Evolutionary conservation across 495 filamentous ascomycete species (phyloP).

Genomic region (Cercophora newfieldiana): DNA sequence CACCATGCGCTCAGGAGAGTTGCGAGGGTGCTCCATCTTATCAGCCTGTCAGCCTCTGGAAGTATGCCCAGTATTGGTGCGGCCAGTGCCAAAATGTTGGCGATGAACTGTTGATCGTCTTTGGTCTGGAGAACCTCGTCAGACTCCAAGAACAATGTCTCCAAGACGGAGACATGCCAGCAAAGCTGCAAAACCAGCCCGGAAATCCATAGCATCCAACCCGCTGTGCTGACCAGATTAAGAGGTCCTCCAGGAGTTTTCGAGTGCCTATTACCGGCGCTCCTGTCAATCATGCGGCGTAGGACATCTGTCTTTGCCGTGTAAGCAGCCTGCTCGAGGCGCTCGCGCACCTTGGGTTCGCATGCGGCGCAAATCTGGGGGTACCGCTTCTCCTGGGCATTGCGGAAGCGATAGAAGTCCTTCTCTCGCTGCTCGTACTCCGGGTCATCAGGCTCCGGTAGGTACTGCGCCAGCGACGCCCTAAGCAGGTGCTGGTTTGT

Average conservation of each 20-base stretch:
- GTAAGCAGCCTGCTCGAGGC: conserved; percentile 68
- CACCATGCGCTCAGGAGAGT: conserved; percentile 68
- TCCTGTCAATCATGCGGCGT: conserved; percentile 66
- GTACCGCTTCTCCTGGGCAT: conserved; percentile 70
- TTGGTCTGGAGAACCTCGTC: conserved; percentile 15
- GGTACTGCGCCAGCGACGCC: conserved; percentile 64
- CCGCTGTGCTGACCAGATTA: conserved; percentile 51
- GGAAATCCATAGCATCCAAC: conserved; percentile 53
- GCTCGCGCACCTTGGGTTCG: conserved; percentile 62
- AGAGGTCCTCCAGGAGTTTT: conserved; percentile 46
- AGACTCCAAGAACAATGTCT: conserved; percentile 28
- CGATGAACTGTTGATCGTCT: background rate
- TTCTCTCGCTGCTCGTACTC: conserved; percentile 55
- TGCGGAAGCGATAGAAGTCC: conserved; percentile 60
- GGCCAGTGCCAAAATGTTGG: conserved; percentile 3
- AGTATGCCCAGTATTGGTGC: conserved; percentile 27
- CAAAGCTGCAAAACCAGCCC: conserved; percentile 52
- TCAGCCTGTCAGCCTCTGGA: conserved; percentile 39
- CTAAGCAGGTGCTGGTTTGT: conserved; percentile 80
- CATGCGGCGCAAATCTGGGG: conserved; percentile 82
- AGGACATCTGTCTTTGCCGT: conserved; percentile 78
- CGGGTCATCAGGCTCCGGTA: conserved; percentile 65
- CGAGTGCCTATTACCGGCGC: conserved; percentile 47
- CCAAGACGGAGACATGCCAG: conserved; percentile 51
- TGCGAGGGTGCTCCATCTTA: conserved; percentile 50